Evolutionary conservation across 2,329 filamentous ascomycete species (phyloP).

Genomic region (Blastomyces parvus): DNA sequence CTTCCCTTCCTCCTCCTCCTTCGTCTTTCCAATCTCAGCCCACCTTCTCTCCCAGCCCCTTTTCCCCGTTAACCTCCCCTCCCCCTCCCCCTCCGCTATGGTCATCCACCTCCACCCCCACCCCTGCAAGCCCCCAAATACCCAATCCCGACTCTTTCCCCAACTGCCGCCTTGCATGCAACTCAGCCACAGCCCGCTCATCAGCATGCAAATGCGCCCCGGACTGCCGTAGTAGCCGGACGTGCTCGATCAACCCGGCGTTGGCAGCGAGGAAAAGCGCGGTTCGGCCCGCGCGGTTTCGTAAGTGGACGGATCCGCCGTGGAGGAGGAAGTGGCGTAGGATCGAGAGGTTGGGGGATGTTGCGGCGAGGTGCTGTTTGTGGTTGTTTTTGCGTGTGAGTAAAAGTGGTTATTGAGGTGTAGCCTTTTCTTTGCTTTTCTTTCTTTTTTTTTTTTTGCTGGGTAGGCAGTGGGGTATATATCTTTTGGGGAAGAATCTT

Average conservation of each 20-base stretch:
- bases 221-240: conserved; percentile 44
- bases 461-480: background rate
- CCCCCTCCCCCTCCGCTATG: background rate
- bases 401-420: background rate
- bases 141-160: conserved; percentile 28
- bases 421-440: background rate
- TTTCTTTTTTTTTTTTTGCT: too few relatives aligned
- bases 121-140: conserved; percentile 26
- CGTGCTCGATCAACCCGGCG: conserved; percentile 46
- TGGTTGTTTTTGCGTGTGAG: background rate
- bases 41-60: background rate
- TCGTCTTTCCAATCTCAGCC: background rate
- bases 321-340: conserved; percentile 47
- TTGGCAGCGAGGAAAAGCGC: conserved; percentile 52
- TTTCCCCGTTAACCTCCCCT: background rate
- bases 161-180: conserved; percentile 37
- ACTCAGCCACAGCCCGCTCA: conserved; percentile 44
- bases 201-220: conserved; percentile 52
- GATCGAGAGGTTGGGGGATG: conserved; percentile 46
- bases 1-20: background rate
- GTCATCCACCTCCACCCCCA: conserved; percentile 27
- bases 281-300: conserved; percentile 49
- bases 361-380: conserved; percentile 48
- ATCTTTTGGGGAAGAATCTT: too few relatives aligned
- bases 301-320: conserved; percentile 50